A percentile compares a stretch with the other conserved stretches of the same genome.
phyloP scores from a whole-genome alignment of 2,329 filamentous ascomycete species.

The Cercospora nicotianae region DNA sequence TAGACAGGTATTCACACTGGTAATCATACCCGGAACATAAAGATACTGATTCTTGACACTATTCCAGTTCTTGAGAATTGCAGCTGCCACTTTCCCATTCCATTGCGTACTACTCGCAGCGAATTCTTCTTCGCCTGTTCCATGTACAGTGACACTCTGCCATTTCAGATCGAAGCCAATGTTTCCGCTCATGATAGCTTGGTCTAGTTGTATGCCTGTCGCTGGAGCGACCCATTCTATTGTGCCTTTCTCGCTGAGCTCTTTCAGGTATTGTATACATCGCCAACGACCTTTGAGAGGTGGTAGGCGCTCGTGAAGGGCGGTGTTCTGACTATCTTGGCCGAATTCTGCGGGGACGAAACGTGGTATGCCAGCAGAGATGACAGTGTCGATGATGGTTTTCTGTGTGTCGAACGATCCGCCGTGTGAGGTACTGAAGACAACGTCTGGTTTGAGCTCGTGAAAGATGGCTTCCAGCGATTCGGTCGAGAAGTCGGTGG shows the following conservation, averaged over 20 bases:
- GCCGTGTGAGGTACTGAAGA: constrained; percentile 32
- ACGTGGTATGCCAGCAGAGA: constrained; percentile 21
- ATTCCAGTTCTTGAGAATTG: constrained; percentile 38
- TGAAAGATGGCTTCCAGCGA: constrained; percentile 35
- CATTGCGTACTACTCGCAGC: constrained; percentile 40
- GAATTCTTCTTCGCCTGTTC: constrained; percentile 40
- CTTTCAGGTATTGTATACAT: constrained; percentile 36
- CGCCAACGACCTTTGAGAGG: constrained; percentile 35
- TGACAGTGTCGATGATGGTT: constrained; percentile 28
- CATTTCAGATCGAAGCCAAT: constrained; percentile 44
- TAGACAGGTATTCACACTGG: constrained; percentile 39
- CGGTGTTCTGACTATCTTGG: constrained; percentile 36
- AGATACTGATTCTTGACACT: constrained; percentile 40
- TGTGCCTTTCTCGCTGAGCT: constrained; percentile 9
- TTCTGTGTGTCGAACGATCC: constrained; percentile 33
- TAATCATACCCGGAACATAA: constrained; percentile 39
- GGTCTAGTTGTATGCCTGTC: constrained; percentile 39
- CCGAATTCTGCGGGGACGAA: constrained; percentile 34
- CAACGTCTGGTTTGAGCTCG: constrained; percentile 26
- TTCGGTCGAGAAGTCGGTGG: constrained; percentile 36
- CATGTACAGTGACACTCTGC: constrained; percentile 43
- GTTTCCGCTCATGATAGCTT: constrained; percentile 37
- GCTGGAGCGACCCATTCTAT: constrained; percentile 42
- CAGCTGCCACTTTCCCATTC: constrained; percentile 35
- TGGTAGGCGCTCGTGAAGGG: constrained; percentile 36